Conservation (phyloP, 2,329 filamentous ascomycete genomes). For the Chalaropsis ovoidea region DNA sequence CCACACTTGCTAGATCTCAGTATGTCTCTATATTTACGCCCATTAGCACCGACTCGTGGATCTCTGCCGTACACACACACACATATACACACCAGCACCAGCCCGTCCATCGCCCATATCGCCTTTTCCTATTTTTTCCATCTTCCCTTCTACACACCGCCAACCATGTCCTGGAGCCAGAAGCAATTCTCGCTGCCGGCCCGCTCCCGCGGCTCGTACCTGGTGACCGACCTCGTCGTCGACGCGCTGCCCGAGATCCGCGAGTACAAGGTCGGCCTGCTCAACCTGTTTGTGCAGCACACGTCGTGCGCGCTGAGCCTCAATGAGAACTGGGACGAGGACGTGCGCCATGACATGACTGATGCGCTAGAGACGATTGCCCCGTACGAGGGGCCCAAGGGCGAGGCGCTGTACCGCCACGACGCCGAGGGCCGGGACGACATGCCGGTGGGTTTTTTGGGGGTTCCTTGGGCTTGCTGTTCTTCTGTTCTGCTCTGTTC, state of each 20-base stretch:
- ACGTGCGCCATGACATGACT: conserved; percentile 88
- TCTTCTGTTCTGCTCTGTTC: neutral
- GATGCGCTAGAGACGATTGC: conserved; percentile 86
- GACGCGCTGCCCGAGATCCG: conserved; percentile 66
- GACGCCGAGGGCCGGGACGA: conserved; percentile 81
- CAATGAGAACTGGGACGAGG: conserved; percentile 81
- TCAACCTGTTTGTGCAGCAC: conserved; percentile 91
- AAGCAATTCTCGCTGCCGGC: conserved; percentile 73
- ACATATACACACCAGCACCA: neutral
- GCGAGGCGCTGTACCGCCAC: conserved; percentile 70
- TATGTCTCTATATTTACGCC: neutral
- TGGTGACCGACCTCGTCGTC: conserved; percentile 69
- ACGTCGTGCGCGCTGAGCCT: conserved; percentile 82
- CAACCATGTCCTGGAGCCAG: conserved; percentile 65
- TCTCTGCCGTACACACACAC: neutral
- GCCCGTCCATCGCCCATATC: neutral
- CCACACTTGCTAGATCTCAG: neutral
- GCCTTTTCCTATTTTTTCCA: conserved; percentile 24
- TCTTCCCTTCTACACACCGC: conserved; percentile 5
- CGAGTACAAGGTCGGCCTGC: conserved; percentile 71
- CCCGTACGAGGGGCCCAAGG: conserved; percentile 62
- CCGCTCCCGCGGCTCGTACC: conserved; percentile 72
- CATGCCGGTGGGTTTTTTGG: conserved; percentile 63
- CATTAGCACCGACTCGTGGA: neutral
- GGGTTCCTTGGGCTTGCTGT: conserved; percentile 1